Conservation (phyloP, 192 early-diverging fungal genomes). For the Mortierella claussenii region DNA sequence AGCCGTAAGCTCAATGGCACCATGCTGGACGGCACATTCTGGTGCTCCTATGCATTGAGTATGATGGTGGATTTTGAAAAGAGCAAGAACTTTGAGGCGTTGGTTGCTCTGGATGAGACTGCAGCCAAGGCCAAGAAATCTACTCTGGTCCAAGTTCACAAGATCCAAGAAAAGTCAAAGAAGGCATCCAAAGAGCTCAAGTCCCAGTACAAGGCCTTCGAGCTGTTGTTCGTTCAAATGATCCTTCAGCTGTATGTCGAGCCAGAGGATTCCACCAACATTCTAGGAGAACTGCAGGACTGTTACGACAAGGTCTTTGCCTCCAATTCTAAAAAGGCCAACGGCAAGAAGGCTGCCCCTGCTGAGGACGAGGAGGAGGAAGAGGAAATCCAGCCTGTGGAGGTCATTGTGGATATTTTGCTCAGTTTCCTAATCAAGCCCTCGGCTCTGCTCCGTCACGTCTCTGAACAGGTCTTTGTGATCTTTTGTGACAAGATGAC, state of each 20-base stretch:
- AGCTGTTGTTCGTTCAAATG: slow-evolving; percentile 77
- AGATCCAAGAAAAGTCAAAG: slow-evolving; percentile 54
- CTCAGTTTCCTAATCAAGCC: slow-evolving; percentile 89
- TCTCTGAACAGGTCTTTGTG: slow-evolving; percentile 88
- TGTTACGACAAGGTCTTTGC: slow-evolving; percentile 78
- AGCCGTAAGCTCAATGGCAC: slow-evolving; percentile 62
- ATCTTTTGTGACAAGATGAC: slow-evolving; percentile 83
- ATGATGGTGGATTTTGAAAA: slow-evolving; percentile 57
- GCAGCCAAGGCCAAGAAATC: slow-evolving; percentile 53
- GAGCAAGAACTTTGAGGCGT: slow-evolving; percentile 50
- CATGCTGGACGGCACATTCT: slow-evolving; percentile 68
- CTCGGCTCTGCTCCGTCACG: slow-evolving; percentile 74
- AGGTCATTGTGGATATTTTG: slow-evolving; percentile 94
- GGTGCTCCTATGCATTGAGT: slow-evolving; percentile 66
- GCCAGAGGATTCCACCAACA: slow-evolving; percentile 68
- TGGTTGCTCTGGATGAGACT: slow-evolving; percentile 53
- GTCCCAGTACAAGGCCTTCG: slow-evolving; percentile 74
- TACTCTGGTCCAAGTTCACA: slow-evolving; percentile 45
- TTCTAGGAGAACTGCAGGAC: slow-evolving; percentile 76
- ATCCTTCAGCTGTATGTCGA: slow-evolving; percentile 72
- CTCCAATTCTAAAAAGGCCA: slow-evolving; percentile 50
- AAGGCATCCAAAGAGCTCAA: slow-evolving; percentile 51
- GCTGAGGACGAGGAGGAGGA: slow-evolving; percentile 60
- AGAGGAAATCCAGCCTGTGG: slow-evolving; percentile 82
- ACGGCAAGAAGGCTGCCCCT: slow-evolving; percentile 57